Evolutionary conservation across 352 stramenopile genomes (phyloP).

Genomic region (Globisporangium nunn): DNA sequence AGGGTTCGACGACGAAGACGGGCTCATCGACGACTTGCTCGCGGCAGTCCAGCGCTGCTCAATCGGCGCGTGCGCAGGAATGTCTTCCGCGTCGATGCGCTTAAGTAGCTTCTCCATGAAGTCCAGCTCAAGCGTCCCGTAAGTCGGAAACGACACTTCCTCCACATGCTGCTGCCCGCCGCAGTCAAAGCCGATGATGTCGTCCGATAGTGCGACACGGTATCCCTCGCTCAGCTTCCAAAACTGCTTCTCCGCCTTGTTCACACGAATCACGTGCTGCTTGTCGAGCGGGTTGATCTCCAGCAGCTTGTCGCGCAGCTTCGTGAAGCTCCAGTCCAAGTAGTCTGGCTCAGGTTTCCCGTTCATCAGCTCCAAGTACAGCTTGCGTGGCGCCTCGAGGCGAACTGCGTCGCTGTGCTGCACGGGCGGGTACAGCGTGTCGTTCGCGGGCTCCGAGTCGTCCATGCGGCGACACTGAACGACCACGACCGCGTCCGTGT

Average conservation of each 20-base stretch:
- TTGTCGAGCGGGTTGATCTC: conserved; percentile 86
- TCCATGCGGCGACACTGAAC: conserved; percentile 82
- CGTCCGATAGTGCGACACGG: conserved; percentile 87
- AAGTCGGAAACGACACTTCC: conserved; percentile 93
- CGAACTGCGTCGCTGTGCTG: conserved; percentile 48
- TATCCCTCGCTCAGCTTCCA: conserved; percentile 92
- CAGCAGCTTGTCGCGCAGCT: conserved; percentile 78
- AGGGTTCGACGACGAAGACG: conserved; percentile 71
- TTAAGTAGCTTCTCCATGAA: conserved; percentile 92
- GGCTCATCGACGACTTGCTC: conserved; percentile 90
- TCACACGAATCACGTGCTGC: conserved; percentile 91
- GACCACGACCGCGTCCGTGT: conserved; percentile 93
- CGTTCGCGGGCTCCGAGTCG: conserved; percentile 30
- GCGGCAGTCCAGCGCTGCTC: conserved; percentile 96
- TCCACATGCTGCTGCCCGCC: conserved; percentile 97
- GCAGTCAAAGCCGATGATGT: conserved; percentile 98
- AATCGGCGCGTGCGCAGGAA: conserved; percentile 95
- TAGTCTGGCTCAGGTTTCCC: conserved; percentile 53
- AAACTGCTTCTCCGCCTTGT: conserved; percentile 93
- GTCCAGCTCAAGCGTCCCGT: conserved; percentile 80
- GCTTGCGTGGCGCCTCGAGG: conserved; percentile 65
- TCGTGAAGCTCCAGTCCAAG: conserved; percentile 76
- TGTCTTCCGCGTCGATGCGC: conserved; percentile 88
- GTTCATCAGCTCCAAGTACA: conserved; percentile 71
- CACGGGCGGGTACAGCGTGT: conserved; percentile 36